Evolutionary conservation across 441 rosid genomes (phyloP).

Genomic region (Flueggea neowawraea): DNA sequence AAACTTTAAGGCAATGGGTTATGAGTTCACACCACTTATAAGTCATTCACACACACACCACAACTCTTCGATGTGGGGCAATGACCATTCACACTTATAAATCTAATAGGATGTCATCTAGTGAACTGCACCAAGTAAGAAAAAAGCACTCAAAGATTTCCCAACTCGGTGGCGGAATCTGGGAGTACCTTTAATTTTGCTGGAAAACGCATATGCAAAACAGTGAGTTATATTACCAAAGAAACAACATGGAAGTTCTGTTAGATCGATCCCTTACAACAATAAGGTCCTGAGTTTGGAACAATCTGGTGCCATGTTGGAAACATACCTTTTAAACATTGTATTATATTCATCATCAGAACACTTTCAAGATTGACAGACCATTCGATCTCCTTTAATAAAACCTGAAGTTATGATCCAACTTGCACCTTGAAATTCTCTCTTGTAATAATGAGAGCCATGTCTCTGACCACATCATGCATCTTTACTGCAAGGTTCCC

Average conservation of each 20-base stretch:
- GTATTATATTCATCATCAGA: no score
- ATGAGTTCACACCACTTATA: no score
- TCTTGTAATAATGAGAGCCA: conserved; percentile 12
- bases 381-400: conserved; percentile 14
- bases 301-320: conserved; percentile 12
- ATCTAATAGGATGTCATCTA: no score
- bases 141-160: background rate
- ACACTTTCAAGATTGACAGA: no score
- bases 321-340: no score
- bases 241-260: background rate
- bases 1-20: no score
- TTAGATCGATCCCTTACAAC: background rate
- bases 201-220: background rate
- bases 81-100: no score
- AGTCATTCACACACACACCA: no score
- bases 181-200: background rate
- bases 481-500: no score
- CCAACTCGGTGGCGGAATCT: background rate
- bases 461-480: conserved; percentile 21
- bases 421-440: conserved; percentile 10
- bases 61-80: no score
- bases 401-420: conserved; percentile 2
- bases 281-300: conserved; percentile 9
- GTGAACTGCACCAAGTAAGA: background rate
- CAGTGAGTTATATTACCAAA: background rate